These are phyloP conservation scores for Gossypium davidsonii DNA, from an alignment of 441 rosid species.

Conservation along the genomic window DNA sequence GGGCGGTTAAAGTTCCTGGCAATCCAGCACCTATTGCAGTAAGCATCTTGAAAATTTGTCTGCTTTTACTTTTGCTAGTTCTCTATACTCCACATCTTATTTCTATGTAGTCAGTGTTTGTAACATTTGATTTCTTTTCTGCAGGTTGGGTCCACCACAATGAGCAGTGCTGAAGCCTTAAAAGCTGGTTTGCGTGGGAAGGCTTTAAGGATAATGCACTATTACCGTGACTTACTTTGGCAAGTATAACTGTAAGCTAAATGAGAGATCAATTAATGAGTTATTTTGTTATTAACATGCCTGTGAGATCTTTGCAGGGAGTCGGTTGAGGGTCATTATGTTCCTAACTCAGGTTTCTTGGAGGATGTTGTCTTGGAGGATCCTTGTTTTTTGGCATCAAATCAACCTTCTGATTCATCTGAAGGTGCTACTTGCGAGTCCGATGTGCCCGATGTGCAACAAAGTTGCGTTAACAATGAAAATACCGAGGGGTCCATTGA, in stretches of 20 bases:
- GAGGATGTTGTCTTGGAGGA: conserved; percentile 77
- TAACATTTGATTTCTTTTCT: conserved; percentile 10
- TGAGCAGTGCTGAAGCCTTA: conserved; percentile 68
- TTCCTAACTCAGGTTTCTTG: conserved; percentile 77
- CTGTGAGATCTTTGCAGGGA: conserved; percentile 47
- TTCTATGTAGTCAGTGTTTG: not conserved
- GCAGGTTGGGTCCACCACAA: conserved; percentile 83
- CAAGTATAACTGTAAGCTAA: conserved; percentile 22
- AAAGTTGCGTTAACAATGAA: conserved; percentile 23
- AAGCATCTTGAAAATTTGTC: conserved; percentile 17
- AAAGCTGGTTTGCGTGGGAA: conserved; percentile 92
- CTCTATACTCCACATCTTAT: not conserved
- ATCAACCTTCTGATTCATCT: conserved; percentile 37
- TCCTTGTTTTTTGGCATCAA: conserved; percentile 41
- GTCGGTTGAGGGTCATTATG: conserved; percentile 66
- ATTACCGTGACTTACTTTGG: conserved; percentile 82
- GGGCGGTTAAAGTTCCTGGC: conserved; percentile 97
- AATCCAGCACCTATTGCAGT: conserved; percentile 87
- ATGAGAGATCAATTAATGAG: conserved; percentile 7
- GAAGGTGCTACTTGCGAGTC: conserved; percentile 32
- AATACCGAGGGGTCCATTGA: conserved; percentile 30
- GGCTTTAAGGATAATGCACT: conserved; percentile 78
- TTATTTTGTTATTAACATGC: conserved; percentile 18
- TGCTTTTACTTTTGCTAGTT: not conserved
- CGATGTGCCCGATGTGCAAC: conserved; percentile 31